A percentile compares a stretch with the other conserved stretches of the same genome.
These are phyloP conservation scores for Diplotaxis tenuifolia DNA, from an alignment of 345 rosid genomes.

Conservation along the genomic window DNA sequence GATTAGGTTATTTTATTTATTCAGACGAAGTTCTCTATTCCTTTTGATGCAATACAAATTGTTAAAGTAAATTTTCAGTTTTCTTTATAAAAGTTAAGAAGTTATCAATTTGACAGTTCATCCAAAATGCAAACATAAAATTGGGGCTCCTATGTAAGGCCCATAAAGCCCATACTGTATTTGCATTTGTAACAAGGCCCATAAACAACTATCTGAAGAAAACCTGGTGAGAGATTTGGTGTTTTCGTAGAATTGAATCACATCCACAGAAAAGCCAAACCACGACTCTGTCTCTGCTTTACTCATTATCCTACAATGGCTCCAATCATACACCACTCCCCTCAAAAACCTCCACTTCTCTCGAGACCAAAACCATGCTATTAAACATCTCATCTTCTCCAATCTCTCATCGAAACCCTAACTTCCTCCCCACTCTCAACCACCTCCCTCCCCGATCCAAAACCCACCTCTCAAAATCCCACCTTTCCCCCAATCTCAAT, in stretches of 20 bases:
- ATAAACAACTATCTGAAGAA: not conserved
- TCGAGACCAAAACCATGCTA: conserved; percentile 69
- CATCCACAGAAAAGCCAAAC: conserved; percentile 41
- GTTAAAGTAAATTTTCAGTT: not conserved
- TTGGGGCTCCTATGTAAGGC: not conserved
- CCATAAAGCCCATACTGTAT: conserved; percentile 13
- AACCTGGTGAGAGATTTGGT: not conserved
- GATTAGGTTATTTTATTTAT: too few relatives aligned
- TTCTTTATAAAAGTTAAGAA: not conserved
- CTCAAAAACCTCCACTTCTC: conserved; percentile 24
- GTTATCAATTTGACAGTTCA: not conserved
- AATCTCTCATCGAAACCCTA: conserved; percentile 45
- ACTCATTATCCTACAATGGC: conserved; percentile 27
- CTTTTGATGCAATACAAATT: too few relatives aligned
- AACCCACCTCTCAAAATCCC: conserved; percentile 53
- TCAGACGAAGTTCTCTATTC: too few relatives aligned
- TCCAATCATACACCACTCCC: conserved; percentile 31
- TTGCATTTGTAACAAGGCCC: conserved; percentile 14
- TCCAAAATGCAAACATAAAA: not conserved
- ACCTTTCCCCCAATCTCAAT: conserved; percentile 32
- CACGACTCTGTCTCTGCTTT: conserved; percentile 27
- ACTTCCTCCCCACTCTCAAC: conserved; percentile 43
- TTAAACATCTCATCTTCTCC: conserved; percentile 54
- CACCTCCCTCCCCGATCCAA: conserved; percentile 45
- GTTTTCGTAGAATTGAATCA: conserved; percentile 35